Evolutionary conservation across 1,139 yeast species (phyloP).

Genomic region (Candida pseudoviswanathii): DNA sequence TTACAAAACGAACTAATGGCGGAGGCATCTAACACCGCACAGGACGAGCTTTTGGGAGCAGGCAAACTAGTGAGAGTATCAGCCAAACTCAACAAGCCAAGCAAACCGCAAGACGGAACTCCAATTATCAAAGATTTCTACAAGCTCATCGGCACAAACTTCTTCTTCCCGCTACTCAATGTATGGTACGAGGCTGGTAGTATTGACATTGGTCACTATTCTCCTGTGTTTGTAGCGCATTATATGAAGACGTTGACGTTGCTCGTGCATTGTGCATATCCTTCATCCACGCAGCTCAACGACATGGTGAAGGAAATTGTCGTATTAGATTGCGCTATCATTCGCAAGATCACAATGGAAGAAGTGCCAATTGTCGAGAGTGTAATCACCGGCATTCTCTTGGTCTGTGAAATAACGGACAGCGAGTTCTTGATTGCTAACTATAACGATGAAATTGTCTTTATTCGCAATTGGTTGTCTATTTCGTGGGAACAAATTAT

Average conservation of each 20-base stretch:
- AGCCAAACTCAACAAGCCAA: slow-evolving; percentile 12
- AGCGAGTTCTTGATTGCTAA: slow-evolving; percentile 32
- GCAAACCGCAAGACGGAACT: slow-evolving; percentile 5
- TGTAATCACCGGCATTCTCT: slow-evolving; percentile 45
- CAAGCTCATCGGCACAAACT: slow-evolving; percentile 44
- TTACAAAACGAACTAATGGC: slow-evolving; percentile 39
- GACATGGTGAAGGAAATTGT: slow-evolving; percentile 63
- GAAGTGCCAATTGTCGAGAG: slow-evolving; percentile 47
- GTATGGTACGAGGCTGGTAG: slow-evolving; percentile 53
- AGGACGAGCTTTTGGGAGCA: slow-evolving; percentile 37
- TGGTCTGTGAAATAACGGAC: slow-evolving; percentile 49
- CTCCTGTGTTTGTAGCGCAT: slow-evolving; percentile 58
- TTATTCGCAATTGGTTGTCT: slow-evolving; percentile 43
- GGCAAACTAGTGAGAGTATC: slow-evolving; percentile 59
- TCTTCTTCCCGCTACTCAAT: slow-evolving; percentile 59
- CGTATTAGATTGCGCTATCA: slow-evolving; percentile 34
- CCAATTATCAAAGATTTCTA: slow-evolving; percentile 39
- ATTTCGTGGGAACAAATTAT: slow-evolving; percentile 48
- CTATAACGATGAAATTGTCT: slow-evolving; percentile 31
- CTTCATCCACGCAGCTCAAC: slow-evolving; percentile 48
- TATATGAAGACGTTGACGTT: slow-evolving; percentile 60
- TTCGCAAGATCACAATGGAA: slow-evolving; percentile 24
- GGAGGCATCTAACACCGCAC: slow-evolving; percentile 43
- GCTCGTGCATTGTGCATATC: slow-evolving; percentile 58
- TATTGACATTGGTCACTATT: slow-evolving; percentile 55